Evolutionary conservation across 1,139 yeast species (phyloP).

Genomic region (Yamadazyma friedrichii): DNA sequence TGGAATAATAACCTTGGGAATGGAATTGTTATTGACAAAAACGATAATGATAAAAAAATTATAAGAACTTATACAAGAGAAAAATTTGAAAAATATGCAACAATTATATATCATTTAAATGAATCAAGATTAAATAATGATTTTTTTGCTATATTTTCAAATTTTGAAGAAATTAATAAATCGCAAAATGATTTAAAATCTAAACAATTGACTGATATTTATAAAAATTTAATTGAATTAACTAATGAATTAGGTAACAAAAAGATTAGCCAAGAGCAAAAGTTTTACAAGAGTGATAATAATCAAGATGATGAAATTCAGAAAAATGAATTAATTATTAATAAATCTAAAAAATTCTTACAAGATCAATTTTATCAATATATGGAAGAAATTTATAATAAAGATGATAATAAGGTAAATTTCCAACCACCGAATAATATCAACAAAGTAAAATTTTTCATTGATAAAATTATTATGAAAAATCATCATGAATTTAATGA

Average conservation of each 20-base stretch:
- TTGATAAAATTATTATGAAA: slow-evolving; percentile 48
- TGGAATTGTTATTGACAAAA: slow-evolving; percentile 23
- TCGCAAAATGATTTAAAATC: slow-evolving; percentile 54
- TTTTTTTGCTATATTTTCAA: slow-evolving; percentile 50
- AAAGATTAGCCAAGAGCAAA: slow-evolving; percentile 44
- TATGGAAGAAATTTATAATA: slow-evolving; percentile 69
- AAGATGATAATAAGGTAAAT: slow-evolving; percentile 52
- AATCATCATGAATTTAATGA: slow-evolving; percentile 31
- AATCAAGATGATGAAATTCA: slow-evolving; percentile 26
- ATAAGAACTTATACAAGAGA: slow-evolving; percentile 45
- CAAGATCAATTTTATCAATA: slow-evolving; percentile 77
- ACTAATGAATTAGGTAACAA: slow-evolving; percentile 33
- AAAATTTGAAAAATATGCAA: slow-evolving; percentile 73
- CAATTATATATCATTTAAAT: slow-evolving; percentile 66
- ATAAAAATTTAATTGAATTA: slow-evolving; percentile 54
- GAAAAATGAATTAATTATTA: slow-evolving; percentile 50
- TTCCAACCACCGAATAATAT: slow-evolving; percentile 59
- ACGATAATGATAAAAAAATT: slow-evolving; percentile 11
- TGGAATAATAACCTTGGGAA: slow-evolving; percentile 36
- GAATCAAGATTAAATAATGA: slow-evolving; percentile 58
- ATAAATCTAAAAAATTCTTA: slow-evolving; percentile 58
- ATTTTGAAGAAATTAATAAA: slow-evolving; percentile 54
- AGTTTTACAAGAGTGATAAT: slow-evolving; percentile 26
- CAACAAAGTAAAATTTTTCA: slow-evolving; percentile 69
- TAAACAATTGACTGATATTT: slow-evolving; percentile 62